These are phyloP conservation scores for Heliocybe sulcata DNA, from an alignment of 1,284 basidiomycete species.

Conservation along the genomic window DNA sequence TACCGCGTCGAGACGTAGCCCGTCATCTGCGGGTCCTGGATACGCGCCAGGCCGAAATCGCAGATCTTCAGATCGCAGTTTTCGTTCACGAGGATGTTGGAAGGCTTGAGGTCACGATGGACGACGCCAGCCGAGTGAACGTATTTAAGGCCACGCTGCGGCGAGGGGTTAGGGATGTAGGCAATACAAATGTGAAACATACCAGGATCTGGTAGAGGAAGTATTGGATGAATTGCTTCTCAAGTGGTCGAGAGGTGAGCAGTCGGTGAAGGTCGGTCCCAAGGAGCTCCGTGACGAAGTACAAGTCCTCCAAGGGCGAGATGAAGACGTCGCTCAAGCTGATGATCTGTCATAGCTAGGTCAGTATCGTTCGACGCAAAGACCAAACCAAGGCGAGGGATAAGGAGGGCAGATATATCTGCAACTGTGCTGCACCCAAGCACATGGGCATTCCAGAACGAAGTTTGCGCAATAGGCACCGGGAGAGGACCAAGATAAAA, in stretches of 20 bases:
- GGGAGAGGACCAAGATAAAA: too few relatives aligned
- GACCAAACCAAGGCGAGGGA: too few relatives aligned
- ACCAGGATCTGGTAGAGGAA: conserved; percentile 98
- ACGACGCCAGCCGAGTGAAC: conserved; percentile 99
- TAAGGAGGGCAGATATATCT: too few relatives aligned
- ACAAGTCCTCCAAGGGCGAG: conserved; percentile 97
- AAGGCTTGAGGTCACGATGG: conserved; percentile 98
- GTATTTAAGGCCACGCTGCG: conserved; percentile 94
- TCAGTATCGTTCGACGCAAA: conserved; percentile 6
- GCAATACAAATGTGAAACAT: conserved; percentile 16
- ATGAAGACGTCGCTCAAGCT: conserved; percentile 99
- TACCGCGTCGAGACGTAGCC: conserved; percentile 99
- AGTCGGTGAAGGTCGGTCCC: conserved; percentile 98
- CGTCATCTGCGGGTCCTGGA: conserved; percentile 99
- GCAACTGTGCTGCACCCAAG: too few relatives aligned
- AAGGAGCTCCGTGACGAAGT: conserved; percentile 99
- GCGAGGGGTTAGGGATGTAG: conserved; percentile 5
- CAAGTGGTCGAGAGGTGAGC: conserved; percentile 91
- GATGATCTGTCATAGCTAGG: conserved; percentile 70
- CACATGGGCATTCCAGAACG: too few relatives aligned
- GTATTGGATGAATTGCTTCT: conserved; percentile 99
- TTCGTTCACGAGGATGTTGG: conserved; percentile 99
- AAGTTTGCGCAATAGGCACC: too few relatives aligned
- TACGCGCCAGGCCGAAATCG: conserved; percentile 96
- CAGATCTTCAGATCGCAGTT: conserved; percentile 98